Evolutionary conservation across 2,329 filamentous ascomycete genomes (phyloP).

Genomic region (Aureobasidium sp.): DNA sequence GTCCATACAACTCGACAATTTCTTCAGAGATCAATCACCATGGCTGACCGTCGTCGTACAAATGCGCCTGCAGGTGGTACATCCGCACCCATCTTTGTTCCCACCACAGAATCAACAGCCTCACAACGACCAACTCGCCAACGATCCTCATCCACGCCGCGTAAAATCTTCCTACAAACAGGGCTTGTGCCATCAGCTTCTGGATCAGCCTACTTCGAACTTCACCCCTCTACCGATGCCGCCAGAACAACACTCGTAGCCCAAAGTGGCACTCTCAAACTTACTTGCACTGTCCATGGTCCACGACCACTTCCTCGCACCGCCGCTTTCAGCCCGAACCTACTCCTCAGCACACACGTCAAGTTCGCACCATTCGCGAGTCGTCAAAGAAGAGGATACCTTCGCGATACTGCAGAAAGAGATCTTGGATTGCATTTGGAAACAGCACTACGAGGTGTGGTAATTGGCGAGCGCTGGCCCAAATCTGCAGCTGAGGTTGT

Average conservation of each 20-base stretch:
- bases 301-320: conserved; percentile 84
- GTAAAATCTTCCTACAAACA: conserved; percentile 87
- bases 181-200: conserved; percentile 88
- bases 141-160: conserved; percentile 62
- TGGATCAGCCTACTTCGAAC: conserved; percentile 79
- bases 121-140: conserved; percentile 47
- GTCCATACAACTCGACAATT: conserved; percentile 16
- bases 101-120: conserved; percentile 40
- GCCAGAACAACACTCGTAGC: conserved; percentile 40
- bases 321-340: conserved; percentile 83
- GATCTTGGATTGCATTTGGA: conserved; percentile 89
- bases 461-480: conserved; percentile 94
- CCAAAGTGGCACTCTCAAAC: conserved; percentile 66
- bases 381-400: conserved; percentile 71
- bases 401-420: conserved; percentile 77
- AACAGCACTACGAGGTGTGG: conserved; percentile 77
- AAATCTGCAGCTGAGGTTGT: conserved; percentile 96
- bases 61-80: conserved; percentile 81
- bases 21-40: conserved; percentile 29
- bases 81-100: conserved; percentile 62
- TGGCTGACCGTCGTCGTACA: conserved; percentile 81
- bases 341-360: conserved; percentile 85
- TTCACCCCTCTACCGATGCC: conserved; percentile 40
- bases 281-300: conserved; percentile 88
- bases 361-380: conserved; percentile 96